phyloP scores from a whole-genome alignment of 2,329 filamentous ascomycete genomes.

The Mariannaea elegans region DNA sequence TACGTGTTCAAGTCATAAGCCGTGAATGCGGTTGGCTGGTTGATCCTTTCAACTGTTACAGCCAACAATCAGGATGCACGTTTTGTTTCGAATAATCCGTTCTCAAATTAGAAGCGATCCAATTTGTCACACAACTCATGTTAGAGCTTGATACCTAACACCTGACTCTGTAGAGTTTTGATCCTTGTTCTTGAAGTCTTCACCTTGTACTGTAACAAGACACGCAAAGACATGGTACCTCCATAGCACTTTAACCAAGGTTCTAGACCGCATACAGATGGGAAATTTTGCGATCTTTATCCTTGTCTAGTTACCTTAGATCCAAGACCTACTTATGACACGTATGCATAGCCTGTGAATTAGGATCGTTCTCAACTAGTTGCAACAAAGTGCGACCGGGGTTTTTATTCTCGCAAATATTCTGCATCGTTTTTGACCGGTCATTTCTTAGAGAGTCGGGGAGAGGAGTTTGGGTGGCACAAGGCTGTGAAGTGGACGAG shows the following conservation, averaged over 20 bases:
- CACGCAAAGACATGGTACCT: no score
- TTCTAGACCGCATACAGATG: slow-evolving; percentile 4
- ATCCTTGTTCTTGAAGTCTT: neutral
- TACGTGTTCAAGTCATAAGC: slow-evolving; percentile 10
- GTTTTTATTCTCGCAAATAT: slow-evolving; percentile 28
- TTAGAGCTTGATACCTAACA: slow-evolving; percentile 10
- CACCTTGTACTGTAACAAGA: neutral
- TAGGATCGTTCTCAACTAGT: slow-evolving; percentile 24
- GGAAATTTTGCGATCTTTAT: neutral
- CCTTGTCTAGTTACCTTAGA: neutral
- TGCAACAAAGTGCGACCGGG: slow-evolving; percentile 31
- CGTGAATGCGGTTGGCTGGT: neutral
- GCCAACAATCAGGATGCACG: slow-evolving; percentile 1
- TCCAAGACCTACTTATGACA: slow-evolving; percentile 10
- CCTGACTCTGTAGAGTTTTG: neutral
- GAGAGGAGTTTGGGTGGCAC: slow-evolving; percentile 4
- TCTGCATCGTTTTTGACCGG: neutral
- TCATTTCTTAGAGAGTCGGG: slow-evolving; percentile 16
- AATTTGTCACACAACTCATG: neutral
- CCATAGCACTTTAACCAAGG: slow-evolving; percentile 12
- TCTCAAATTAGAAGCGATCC: slow-evolving; percentile 14
- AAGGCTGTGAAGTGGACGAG: slow-evolving; percentile 3
- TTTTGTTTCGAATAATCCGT: slow-evolving; percentile 14
- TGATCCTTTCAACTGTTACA: neutral
- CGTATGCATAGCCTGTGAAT: slow-evolving; percentile 1